These are phyloP conservation scores for Cardamine chenopodiifolia DNA, from an alignment of 345 rosid genomes.

Conservation along the genomic window DNA sequence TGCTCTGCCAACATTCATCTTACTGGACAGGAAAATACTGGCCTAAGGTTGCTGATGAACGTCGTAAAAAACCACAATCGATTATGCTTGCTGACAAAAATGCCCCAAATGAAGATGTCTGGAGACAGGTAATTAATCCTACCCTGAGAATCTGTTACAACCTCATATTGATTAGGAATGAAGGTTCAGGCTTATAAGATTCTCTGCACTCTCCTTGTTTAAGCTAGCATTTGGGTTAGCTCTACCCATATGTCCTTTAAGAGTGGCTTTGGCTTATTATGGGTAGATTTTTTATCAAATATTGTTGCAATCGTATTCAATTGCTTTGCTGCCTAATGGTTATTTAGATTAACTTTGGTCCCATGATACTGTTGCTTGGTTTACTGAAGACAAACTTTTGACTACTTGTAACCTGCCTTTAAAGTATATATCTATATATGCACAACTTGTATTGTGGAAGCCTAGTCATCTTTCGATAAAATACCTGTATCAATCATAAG, in stretches of 20 bases:
- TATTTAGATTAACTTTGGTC: not conserved
- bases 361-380: constrained; percentile 4
- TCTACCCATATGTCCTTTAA: constrained; percentile 3
- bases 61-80: constrained; percentile 73
- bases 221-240: constrained; percentile 14
- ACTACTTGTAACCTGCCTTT: constrained; percentile 11
- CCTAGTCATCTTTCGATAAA: constrained; percentile 10
- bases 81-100: constrained; percentile 95
- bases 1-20: constrained; percentile 5
- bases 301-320: constrained; percentile 8
- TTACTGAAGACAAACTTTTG: not conserved
- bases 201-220: constrained; percentile 6
- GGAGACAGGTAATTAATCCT: constrained; percentile 74
- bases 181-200: not conserved
- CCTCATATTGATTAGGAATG: constrained; percentile 6
- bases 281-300: constrained; percentile 13
- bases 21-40: constrained; percentile 73
- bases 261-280: constrained; percentile 16
- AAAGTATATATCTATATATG: not conserved
- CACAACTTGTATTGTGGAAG: constrained; percentile 2
- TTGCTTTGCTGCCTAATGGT: constrained; percentile 8
- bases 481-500: not conserved
- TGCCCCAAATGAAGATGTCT: constrained; percentile 99
- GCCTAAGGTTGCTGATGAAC: constrained; percentile 80
- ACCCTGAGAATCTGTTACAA: constrained; percentile 17